Conservation (phyloP, 768 basidiomycete genomes). For the Collybia sordida region DNA sequence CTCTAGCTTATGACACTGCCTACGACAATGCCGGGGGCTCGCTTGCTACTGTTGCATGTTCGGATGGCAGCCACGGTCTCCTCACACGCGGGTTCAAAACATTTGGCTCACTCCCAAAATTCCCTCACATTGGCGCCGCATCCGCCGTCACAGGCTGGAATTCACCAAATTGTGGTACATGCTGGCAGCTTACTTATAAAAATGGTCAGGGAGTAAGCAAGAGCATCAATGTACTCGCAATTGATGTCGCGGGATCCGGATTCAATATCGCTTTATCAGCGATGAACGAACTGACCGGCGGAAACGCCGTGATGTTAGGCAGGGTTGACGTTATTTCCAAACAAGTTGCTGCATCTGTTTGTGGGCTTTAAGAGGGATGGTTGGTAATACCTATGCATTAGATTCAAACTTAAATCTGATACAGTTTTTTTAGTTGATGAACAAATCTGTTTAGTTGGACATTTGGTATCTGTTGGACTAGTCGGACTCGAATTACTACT, state of each 20-base stretch:
- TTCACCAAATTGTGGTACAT: slow-evolving; percentile 55
- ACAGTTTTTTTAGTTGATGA: too few relatives aligned
- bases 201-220: slow-evolving; percentile 23
- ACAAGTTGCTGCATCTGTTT: slow-evolving; percentile 44
- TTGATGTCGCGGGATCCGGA: slow-evolving; percentile 47
- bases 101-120: slow-evolving; percentile 52
- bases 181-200: slow-evolving; percentile 57
- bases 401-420: too few relatives aligned
- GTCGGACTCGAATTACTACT: too few relatives aligned
- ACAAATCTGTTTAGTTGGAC: too few relatives aligned
- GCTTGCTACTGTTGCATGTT: slow-evolving; percentile 43
- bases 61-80: slow-evolving; percentile 52
- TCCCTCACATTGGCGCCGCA: slow-evolving; percentile 60
- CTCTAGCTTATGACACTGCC: slow-evolving; percentile 39
- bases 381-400: too few relatives aligned
- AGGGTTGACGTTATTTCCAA: slow-evolving; percentile 42
- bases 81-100: slow-evolving; percentile 43
- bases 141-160: slow-evolving; percentile 50
- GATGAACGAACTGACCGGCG: slow-evolving; percentile 54
- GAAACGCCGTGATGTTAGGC: slow-evolving; percentile 46
- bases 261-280: slow-evolving; percentile 52
- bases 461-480: too few relatives aligned
- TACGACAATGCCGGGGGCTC: slow-evolving; percentile 47
- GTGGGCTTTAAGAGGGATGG: slow-evolving; percentile 39
- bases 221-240: slow-evolving; percentile 47